phyloP scores from a whole-genome alignment of 2,329 filamentous ascomycete genomes.

The Verticillium zaregamsianum region DNA sequence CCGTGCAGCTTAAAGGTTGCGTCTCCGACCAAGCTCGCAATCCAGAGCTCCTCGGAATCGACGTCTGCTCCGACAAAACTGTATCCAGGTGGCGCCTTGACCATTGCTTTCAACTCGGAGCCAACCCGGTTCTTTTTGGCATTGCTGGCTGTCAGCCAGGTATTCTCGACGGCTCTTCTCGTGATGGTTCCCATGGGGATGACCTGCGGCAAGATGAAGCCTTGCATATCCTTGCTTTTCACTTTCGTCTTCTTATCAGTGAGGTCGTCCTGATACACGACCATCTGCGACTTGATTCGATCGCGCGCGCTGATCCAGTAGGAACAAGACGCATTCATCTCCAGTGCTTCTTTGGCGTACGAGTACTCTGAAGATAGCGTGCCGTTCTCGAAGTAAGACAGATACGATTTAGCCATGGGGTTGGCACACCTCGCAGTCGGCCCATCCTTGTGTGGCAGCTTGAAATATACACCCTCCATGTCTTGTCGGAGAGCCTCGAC shows the following conservation, averaged over 20 bases:
- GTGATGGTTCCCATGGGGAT: conserved; percentile 99
- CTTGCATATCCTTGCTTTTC: conserved; percentile 31
- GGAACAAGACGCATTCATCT: conserved; percentile 98
- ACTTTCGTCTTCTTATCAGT: conserved; percentile 15
- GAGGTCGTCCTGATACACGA: conserved; percentile 74
- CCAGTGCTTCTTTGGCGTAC: conserved; percentile 89
- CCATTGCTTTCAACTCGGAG: conserved; percentile 95
- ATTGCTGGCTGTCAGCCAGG: conserved; percentile 96
- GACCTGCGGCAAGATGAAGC: conserved; percentile 90
- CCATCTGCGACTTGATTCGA: conserved; percentile 91
- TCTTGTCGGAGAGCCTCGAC: conserved; percentile 65
- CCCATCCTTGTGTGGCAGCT: conserved; percentile 94
- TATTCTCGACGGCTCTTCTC: conserved; percentile 90
- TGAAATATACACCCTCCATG: conserved; percentile 68
- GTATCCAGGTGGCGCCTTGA: conserved; percentile 85
- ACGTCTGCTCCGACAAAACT: conserved; percentile 96
- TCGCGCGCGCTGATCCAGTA: conserved; percentile 98
- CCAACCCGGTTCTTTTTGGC: conserved; percentile 95
- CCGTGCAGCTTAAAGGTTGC: conserved; percentile 93
- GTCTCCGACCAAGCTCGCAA: conserved; percentile 90
- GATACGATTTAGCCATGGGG: conserved; percentile 87
- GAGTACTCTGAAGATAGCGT: conserved; percentile 80
- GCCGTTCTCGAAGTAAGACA: conserved; percentile 87
- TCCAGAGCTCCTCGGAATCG: conserved; percentile 97
- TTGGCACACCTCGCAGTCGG: conserved; percentile 78